phyloP scores from a whole-genome alignment of 73 alveolate genomes.

The Uronychia binucleata region DNA sequence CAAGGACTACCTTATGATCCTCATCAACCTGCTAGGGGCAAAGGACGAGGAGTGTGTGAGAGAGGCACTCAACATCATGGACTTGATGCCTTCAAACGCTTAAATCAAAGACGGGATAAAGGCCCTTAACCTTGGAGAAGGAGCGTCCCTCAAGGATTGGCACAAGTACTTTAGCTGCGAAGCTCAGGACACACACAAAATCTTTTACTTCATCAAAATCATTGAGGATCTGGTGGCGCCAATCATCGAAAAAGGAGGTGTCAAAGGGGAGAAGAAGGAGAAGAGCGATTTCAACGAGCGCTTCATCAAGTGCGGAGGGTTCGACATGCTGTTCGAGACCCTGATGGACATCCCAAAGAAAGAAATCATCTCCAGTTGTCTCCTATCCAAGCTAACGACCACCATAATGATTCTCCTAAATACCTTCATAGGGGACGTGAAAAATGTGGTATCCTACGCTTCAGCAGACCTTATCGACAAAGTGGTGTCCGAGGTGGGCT shows the following conservation, averaged over 20 bases:
- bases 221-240: constrained; percentile 26
- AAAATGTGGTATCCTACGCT: neutral
- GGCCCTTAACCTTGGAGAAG: neutral
- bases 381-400: neutral
- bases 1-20: constrained; percentile 9
- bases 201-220: constrained; percentile 20
- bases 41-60: constrained; percentile 24
- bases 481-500: neutral
- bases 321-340: constrained; percentile 6
- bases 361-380: neutral
- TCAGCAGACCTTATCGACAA: neutral
- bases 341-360: neutral
- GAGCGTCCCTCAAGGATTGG: neutral
- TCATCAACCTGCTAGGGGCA: constrained; percentile 8
- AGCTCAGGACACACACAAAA: neutral
- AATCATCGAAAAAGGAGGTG: neutral
- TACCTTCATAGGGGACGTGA: neutral
- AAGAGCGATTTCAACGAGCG: constrained; percentile 23
- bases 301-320: constrained; percentile 27
- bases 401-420: neutral
- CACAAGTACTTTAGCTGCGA: neutral
- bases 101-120: constrained; percentile 8
- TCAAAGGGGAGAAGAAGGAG: constrained; percentile 11
- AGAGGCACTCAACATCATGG: constrained; percentile 22
- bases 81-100: constrained; percentile 19